phyloP scores from a whole-genome alignment of 768 basidiomycete genomes.

The Lentinula lateritia region DNA sequence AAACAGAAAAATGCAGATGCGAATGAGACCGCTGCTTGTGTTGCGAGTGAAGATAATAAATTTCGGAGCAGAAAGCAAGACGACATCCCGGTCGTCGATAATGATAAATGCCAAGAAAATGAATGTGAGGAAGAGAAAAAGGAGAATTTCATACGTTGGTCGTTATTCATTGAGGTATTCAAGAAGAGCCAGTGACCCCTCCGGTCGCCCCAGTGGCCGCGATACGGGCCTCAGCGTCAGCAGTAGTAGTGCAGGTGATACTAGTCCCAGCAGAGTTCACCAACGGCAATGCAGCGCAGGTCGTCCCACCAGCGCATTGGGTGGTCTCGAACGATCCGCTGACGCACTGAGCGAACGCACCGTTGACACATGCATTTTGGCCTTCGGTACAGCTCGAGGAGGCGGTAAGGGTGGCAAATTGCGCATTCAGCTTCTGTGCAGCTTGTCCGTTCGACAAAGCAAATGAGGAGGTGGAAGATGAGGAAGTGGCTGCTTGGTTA shows the following conservation, averaged over 20 bases:
- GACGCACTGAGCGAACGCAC: slow-evolving; percentile 47
- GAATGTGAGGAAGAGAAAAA: neutral
- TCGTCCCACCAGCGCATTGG: slow-evolving; percentile 28
- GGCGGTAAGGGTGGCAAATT: slow-evolving; percentile 43
- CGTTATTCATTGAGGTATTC: neutral
- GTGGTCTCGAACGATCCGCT: slow-evolving; percentile 38
- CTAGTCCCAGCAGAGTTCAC: slow-evolving; percentile 39
- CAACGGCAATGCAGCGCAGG: slow-evolving; percentile 37
- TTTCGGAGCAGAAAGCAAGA: neutral
- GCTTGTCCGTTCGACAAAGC: slow-evolving; percentile 39
- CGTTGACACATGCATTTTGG: slow-evolving; percentile 39
- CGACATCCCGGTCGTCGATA: slow-evolving; percentile 3
- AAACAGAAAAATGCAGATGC: neutral
- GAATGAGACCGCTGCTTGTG: neutral
- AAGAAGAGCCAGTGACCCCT: slow-evolving; percentile 12
- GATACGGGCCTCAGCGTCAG: slow-evolving; percentile 31
- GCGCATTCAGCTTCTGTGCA: slow-evolving; percentile 44
- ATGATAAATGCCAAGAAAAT: neutral
- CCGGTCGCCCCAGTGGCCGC: slow-evolving; percentile 30
- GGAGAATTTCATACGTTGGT: neutral
- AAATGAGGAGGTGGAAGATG: neutral
- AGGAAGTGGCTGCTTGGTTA: slow-evolving; percentile 24
- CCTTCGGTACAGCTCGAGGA: slow-evolving; percentile 42
- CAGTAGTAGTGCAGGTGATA: slow-evolving; percentile 31
- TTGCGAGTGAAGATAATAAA: neutral